Evolutionary conservation across 495 filamentous ascomycete species (phyloP).

Genomic region (Pyrenopolyporus hunteri): DNA sequence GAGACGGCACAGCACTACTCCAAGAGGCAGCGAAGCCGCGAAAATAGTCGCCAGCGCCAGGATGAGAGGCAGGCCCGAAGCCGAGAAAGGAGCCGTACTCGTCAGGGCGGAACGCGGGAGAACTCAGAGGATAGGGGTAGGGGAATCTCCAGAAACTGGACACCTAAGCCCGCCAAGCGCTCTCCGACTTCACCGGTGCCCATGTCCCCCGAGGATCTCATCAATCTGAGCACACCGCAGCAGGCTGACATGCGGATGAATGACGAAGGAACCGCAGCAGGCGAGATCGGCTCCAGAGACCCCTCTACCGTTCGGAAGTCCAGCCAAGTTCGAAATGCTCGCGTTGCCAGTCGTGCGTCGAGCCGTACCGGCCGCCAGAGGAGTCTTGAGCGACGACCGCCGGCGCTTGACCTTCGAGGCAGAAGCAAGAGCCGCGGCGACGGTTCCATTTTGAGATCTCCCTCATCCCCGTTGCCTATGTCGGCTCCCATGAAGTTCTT

Average conservation of each 20-base stretch:
- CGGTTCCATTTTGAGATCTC: slow-evolving; percentile 68
- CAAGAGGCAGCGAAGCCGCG: slow-evolving; percentile 58
- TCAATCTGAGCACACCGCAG: slow-evolving; percentile 59
- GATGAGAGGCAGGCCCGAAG: slow-evolving; percentile 49
- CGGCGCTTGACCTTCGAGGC: slow-evolving; percentile 60
- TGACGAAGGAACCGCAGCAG: slow-evolving; percentile 14
- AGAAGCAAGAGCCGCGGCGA: slow-evolving; percentile 60
- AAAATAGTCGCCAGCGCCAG: slow-evolving; percentile 63
- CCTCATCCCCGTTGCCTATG: slow-evolving; percentile 81
- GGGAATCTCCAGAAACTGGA: slow-evolving; percentile 69
- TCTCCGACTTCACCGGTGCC: slow-evolving; percentile 89
- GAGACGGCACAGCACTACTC: slow-evolving; percentile 74
- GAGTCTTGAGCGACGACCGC: slow-evolving; percentile 55
- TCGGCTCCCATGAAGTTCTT: slow-evolving; percentile 50
- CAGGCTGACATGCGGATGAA: slow-evolving; percentile 28
- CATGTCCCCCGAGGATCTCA: slow-evolving; percentile 87
- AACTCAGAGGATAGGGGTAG: slow-evolving; percentile 72
- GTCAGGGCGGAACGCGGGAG: slow-evolving; percentile 60
- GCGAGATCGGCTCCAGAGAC: slow-evolving; percentile 41
- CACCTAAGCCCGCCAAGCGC: slow-evolving; percentile 73
- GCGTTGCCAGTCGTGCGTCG: slow-evolving; percentile 46
- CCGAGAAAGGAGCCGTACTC: slow-evolving; percentile 58
- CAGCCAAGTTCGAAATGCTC: slow-evolving; percentile 46
- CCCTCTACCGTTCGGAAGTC: slow-evolving; percentile 51
- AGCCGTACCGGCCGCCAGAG: slow-evolving; percentile 56